Base-by-base conservation (phyloP, 768 basidiomycete genomes). In the Mrakia blollopis region DNA sequence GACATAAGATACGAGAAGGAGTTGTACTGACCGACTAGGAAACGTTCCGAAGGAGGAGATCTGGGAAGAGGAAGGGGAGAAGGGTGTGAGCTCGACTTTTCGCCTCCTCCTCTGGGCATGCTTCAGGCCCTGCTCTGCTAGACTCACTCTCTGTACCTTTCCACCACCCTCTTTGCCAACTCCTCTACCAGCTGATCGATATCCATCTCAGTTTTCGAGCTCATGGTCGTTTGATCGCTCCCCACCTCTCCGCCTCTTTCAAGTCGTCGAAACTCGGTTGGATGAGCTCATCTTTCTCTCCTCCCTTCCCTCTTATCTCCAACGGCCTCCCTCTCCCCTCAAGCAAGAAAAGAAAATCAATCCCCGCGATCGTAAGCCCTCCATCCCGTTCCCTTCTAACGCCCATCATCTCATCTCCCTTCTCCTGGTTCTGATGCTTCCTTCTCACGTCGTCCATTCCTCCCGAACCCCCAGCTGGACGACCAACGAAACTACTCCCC, bases 71-170 rank as follows among this genome's bases (percentile, higher is more conserved):
- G 37, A n/a, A 21, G 25, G 25, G 25, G 65, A 39, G 44, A 39
- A 25, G 35, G 39, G 44, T 44, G 65, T 41, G 37, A 68, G 65
- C 65, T 68, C 39, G 65, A 68, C 21, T n/a, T n/a, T n/a, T n/a
- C n/a, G 35, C 6, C 5, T 8, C 65, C 9, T 37, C 37, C 35
- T 14, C 25, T 68, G 39, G 18, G 47, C 47, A 7, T 50, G 9
- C 14, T 16, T 47, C 65, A 14, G 7, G 0, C 11, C 23, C 32
- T 25, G 4, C 11, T 28, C 23, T 35, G 3, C 30, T 16, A n/a
- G 13, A 44, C 65, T 41, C n/a, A 68, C 65, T 68, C 37, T 14
- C 9, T 37, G 25, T 44, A 68, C 7, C 11, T 41, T 8, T 68
- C 3, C 4, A 68, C 65, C 7, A 68, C 39, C 37, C n/a, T 39